Conservation (phyloP, 768 basidiomycete species). For the Boletus patriciae region DNA sequence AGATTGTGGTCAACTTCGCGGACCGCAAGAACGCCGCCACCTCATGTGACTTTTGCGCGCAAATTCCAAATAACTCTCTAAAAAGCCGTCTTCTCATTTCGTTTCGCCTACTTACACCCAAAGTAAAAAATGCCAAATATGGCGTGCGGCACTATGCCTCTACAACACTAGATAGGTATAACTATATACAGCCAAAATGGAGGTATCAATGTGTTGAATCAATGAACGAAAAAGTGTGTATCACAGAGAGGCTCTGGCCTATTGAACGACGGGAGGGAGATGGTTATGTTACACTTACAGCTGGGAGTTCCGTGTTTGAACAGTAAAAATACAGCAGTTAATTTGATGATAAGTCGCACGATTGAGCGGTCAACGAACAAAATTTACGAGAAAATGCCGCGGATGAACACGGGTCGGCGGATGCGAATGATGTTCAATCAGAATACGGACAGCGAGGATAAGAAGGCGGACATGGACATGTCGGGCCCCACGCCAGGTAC, state of each 20-base stretch:
- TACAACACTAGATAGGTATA: constrained; percentile 30
- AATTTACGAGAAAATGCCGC: constrained; percentile 1
- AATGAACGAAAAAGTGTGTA: constrained; percentile 17
- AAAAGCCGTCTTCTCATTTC: constrained; percentile 13
- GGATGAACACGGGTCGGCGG: constrained; percentile 8
- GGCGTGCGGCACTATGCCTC: constrained; percentile 3
- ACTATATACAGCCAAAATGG: constrained; percentile 30
- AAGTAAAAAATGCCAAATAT: not conserved
- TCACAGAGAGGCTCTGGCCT: constrained; percentile 7
- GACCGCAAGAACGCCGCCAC: constrained; percentile 8
- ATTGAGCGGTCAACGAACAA: constrained; percentile 1
- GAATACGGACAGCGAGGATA: constrained; percentile 32
- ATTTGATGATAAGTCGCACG: constrained; percentile 8
- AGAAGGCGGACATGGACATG: constrained; percentile 34
- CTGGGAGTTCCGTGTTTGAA: constrained; percentile 15
- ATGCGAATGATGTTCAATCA: constrained; percentile 14
- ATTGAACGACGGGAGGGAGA: not conserved
- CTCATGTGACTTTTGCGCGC: constrained; percentile 8
- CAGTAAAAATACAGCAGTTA: constrained; percentile 31
- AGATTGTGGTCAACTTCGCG: not conserved
- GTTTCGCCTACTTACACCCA: constrained; percentile 10
- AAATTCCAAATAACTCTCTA: not conserved
- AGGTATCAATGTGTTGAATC: constrained; percentile 9
- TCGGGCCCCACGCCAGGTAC: constrained; percentile 26
- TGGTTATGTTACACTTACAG: constrained; percentile 27